Evolutionary conservation across 352 stramenopile species (phyloP).

Genomic region (Pythium aphanidermatum): DNA sequence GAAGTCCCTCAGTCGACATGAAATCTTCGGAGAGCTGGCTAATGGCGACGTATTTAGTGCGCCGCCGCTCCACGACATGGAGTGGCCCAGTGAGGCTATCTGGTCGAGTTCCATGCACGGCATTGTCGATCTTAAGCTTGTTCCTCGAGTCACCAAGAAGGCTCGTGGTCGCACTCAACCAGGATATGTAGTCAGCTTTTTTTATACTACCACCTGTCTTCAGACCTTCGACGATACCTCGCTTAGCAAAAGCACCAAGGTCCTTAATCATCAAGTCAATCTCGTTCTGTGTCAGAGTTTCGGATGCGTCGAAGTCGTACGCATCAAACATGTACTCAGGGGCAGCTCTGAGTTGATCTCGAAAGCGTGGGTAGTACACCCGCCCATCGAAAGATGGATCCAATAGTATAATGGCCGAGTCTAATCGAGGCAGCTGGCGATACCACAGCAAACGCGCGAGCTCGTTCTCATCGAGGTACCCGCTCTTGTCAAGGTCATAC

Average conservation of each 20-base stretch:
- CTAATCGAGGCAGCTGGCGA: slow-evolving; percentile 61
- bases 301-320: slow-evolving; percentile 72
- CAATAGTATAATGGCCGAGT: slow-evolving; percentile 60
- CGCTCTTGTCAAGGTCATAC: slow-evolving; percentile 83
- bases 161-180: slow-evolving; percentile 59
- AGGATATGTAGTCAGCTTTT: slow-evolving; percentile 43
- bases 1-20: slow-evolving; percentile 62
- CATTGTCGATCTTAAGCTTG: slow-evolving; percentile 89
- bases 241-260: slow-evolving; percentile 42
- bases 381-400: slow-evolving; percentile 78
- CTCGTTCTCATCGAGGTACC: slow-evolving; percentile 80
- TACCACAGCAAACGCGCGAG: slow-evolving; percentile 58
- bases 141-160: slow-evolving; percentile 45
- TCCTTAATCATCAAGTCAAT: slow-evolving; percentile 67
- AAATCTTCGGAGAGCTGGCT: slow-evolving; percentile 89
- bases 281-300: slow-evolving; percentile 46
- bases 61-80: slow-evolving; percentile 82
- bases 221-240: slow-evolving; percentile 29
- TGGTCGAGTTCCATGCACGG: slow-evolving; percentile 85
- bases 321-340: slow-evolving; percentile 56
- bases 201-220: slow-evolving; percentile 34
- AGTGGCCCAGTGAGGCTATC: slow-evolving; percentile 89
- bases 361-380: slow-evolving; percentile 72
- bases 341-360: slow-evolving; percentile 26
- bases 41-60: slow-evolving; percentile 94